Evolutionary conservation across 106 monocot genomes (phyloP).

Genomic region (Triglochin maritima): DNA sequence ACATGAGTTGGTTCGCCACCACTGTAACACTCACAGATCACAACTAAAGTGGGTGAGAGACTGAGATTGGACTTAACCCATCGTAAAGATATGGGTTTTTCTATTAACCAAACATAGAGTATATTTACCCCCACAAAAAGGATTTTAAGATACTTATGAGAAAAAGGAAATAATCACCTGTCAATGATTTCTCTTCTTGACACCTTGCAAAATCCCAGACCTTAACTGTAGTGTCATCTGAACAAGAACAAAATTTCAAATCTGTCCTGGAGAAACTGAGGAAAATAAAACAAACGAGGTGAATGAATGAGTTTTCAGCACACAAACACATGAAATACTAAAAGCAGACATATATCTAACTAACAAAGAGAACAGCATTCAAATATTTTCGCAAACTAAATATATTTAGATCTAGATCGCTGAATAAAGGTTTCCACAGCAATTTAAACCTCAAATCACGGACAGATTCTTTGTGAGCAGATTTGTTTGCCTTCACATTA

Average conservation of each 20-base stretch:
- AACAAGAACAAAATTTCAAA: constrained; percentile 98
- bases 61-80: too few relatives aligned
- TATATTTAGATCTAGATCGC: too few relatives aligned
- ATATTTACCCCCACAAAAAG: neutral
- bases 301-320: too few relatives aligned
- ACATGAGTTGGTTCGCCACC: too few relatives aligned
- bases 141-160: neutral
- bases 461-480: constrained; percentile 97
- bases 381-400: too few relatives aligned
- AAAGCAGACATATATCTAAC: too few relatives aligned
- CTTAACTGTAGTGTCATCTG: constrained; percentile 94
- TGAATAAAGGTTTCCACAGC: neutral
- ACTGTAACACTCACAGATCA: too few relatives aligned
- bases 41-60: too few relatives aligned
- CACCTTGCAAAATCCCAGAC: constrained; percentile 99
- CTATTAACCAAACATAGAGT: too few relatives aligned
- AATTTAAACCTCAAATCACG: constrained; percentile 66
- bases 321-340: too few relatives aligned
- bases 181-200: constrained; percentile 94
- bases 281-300: constrained; percentile 1
- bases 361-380: too few relatives aligned
- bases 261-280: constrained; percentile 90
- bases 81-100: too few relatives aligned
- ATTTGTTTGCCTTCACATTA: constrained; percentile 93
- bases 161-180: constrained; percentile 56